A percentile compares a stretch with the other conserved stretches of the same genome.
Evolutionary conservation across 345 rosid genomes (phyloP).

Genomic region (Moringa oleifera): DNA sequence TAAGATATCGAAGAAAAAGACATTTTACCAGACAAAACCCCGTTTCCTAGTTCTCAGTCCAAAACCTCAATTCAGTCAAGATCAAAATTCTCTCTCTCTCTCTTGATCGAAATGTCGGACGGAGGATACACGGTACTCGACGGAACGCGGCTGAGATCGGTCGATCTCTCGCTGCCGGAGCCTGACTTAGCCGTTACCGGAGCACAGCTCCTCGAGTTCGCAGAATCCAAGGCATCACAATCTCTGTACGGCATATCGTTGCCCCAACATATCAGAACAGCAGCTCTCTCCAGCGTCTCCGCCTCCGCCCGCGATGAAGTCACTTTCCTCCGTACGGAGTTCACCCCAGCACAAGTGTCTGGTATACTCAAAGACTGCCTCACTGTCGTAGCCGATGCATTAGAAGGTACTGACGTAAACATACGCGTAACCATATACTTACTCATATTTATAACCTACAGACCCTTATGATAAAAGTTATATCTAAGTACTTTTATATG

Average conservation of each 20-base stretch:
- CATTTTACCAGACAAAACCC: background rate
- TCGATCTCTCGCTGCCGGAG: conserved; percentile 36
- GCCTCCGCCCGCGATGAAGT: conserved; percentile 22
- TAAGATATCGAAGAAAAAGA: too few relatives aligned
- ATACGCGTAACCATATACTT: too few relatives aligned
- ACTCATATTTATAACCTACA: too few relatives aligned
- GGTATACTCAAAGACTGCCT: conserved; percentile 40
- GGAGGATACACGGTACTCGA: conserved; percentile 56
- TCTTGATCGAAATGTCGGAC: conserved; percentile 43
- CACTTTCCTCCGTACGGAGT: conserved; percentile 31
- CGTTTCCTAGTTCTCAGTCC: background rate
- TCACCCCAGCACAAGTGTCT: conserved; percentile 34
- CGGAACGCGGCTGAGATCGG: conserved; percentile 57
- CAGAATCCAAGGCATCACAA: conserved; percentile 44
- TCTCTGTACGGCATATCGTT: conserved; percentile 55
- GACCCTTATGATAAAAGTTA: too few relatives aligned
- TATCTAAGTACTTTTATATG: too few relatives aligned
- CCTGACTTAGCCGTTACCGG: conserved; percentile 33
- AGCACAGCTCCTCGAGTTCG: conserved; percentile 57
- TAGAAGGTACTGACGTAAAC: conserved; percentile 36
- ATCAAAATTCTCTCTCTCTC: background rate
- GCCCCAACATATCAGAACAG: conserved; percentile 46
- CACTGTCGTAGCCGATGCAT: conserved; percentile 54
- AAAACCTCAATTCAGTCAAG: background rate
- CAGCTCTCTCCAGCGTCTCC: conserved; percentile 44